Percentiles rank a stretch among this genome's conserved stretches.
Conservation (phyloP, 192 early-diverging fungal species). For the Rhizoclosmatium globosum region DNA sequence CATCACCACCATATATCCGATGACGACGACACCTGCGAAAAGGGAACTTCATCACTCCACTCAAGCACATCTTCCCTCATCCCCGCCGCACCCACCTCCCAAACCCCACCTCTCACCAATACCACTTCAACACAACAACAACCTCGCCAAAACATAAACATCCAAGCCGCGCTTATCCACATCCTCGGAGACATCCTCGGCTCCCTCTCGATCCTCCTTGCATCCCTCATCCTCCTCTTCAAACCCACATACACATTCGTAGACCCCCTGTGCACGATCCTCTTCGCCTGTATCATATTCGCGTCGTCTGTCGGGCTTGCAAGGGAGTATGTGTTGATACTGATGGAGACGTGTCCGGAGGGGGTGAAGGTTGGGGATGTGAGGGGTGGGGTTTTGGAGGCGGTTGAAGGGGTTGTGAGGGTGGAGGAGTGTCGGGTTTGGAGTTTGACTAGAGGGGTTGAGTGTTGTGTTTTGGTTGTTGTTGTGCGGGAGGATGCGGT, state of each 20-base stretch:
- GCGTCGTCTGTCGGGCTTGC: constrained; percentile 70
- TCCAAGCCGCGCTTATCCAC: constrained; percentile 74
- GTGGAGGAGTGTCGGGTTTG: constrained; percentile 64
- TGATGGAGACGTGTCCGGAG: constrained; percentile 70
- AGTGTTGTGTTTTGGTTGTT: constrained; percentile 15
- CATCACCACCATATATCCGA: constrained; percentile 25
- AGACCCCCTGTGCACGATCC: constrained; percentile 78
- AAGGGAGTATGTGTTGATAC: constrained; percentile 62
- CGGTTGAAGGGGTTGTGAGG: constrained; percentile 33
- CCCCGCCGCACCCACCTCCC: no score
- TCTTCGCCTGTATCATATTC: constrained; percentile 75
- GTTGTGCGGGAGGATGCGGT: background rate
- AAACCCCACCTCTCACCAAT: background rate
- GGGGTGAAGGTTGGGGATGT: background rate
- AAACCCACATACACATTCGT: constrained; percentile 62
- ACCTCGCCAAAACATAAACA: constrained; percentile 37
- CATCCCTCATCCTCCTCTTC: constrained; percentile 64
- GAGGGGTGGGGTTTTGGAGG: background rate
- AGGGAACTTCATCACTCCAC: no score
- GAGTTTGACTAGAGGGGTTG: constrained; percentile 52
- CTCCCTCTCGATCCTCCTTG: constrained; percentile 77
- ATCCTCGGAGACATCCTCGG: constrained; percentile 79
- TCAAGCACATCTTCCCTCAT: no score
- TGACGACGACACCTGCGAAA: background rate
- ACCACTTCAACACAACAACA: background rate